These are phyloP conservation scores for Pelargonium cotyledonis DNA, from an alignment of 441 rosid genomes.

Conservation along the genomic window DNA sequence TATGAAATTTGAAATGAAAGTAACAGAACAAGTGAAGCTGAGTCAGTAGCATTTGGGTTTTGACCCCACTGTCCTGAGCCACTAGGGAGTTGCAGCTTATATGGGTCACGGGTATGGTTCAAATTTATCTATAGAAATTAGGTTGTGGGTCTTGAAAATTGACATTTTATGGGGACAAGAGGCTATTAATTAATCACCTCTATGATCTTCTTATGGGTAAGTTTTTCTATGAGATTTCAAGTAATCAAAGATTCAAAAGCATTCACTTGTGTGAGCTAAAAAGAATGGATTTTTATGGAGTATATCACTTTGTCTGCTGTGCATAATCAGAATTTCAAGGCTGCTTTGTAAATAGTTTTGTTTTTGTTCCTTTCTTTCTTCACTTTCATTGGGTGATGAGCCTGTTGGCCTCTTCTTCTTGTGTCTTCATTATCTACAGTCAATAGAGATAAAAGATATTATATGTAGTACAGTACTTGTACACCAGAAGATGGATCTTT, in stretches of 20 bases:
- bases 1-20: no score
- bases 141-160: no score
- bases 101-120: background rate
- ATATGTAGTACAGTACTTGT: background rate
- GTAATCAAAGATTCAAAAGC: slow-evolving; percentile 4
- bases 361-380: background rate
- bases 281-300: background rate
- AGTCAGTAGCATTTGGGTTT: slow-evolving; percentile 10
- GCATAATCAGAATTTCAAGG: slow-evolving; percentile 5
- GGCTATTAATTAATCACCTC: no score
- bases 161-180: no score
- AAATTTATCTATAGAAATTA: no score
- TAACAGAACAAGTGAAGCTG: no score
- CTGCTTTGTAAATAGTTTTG: background rate
- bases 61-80: slow-evolving; percentile 22
- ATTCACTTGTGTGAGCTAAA: background rate
- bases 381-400: slow-evolving; percentile 13
- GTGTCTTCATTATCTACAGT: background rate
- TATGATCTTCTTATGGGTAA: no score
- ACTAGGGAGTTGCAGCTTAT: background rate
- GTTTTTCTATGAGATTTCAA: background rate
- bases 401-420: slow-evolving; percentile 8
- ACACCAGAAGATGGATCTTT: background rate
- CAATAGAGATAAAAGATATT: background rate
- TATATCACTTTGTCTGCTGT: background rate